Evolutionary conservation across 768 basidiomycete species (phyloP).

Genomic region (Leucosporidium scottii): DNA sequence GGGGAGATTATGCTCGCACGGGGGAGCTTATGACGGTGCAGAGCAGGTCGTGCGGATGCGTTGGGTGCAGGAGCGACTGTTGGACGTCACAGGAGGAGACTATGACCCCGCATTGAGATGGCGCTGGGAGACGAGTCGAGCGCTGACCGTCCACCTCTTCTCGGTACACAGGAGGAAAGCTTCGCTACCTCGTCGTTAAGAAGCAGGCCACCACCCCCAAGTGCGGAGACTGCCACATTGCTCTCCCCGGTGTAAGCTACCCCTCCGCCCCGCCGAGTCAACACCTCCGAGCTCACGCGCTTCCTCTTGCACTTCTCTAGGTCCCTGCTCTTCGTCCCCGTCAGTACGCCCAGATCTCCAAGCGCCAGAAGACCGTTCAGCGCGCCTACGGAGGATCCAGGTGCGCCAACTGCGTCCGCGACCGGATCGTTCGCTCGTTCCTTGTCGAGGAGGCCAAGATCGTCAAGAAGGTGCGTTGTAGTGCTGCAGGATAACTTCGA

Average conservation of each 20-base stretch:
- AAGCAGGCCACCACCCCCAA: constrained; percentile 86
- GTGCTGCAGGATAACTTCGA: too few species aligned
- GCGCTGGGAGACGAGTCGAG: neutral
- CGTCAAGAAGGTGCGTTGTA: constrained; percentile 73
- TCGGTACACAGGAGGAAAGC: constrained; percentile 55
- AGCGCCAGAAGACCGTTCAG: constrained; percentile 92
- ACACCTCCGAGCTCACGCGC: neutral
- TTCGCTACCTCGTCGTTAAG: constrained; percentile 96
- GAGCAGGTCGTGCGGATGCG: neutral
- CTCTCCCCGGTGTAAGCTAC: constrained; percentile 79
- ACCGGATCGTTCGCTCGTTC: constrained; percentile 96
- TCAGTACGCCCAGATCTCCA: constrained; percentile 89
- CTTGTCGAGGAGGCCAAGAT: constrained; percentile 99
- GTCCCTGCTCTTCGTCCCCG: constrained; percentile 92
- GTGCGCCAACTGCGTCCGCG: constrained; percentile 91
- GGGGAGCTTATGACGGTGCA: neutral
- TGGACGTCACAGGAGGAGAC: neutral
- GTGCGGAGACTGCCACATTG: constrained; percentile 96
- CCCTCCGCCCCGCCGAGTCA: neutral
- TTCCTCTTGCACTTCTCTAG: constrained; percentile 45
- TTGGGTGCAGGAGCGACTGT: neutral
- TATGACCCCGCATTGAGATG: neutral
- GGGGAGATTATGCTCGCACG: neutral
- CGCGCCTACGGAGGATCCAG: constrained; percentile 96
- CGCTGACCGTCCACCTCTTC: neutral